Base-by-base conservation (phyloP, 371 early-diverging fungal species). In the Blakeslea trispora region DNA sequence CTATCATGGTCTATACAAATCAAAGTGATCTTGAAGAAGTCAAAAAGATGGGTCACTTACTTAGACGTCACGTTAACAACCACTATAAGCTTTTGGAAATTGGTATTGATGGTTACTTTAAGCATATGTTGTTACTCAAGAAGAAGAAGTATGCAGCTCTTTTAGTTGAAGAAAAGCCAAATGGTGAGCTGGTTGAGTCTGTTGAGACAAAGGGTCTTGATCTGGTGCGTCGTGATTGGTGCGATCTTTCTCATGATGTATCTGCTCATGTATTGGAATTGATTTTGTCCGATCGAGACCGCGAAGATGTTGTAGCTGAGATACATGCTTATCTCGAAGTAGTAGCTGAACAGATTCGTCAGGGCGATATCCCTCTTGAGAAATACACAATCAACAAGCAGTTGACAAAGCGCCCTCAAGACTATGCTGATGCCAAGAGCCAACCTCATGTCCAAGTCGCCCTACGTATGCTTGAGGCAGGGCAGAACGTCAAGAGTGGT, bases 121-220 rank as follows among this genome's bases (percentile, higher is more conserved):
- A 89, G 64, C 92, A 94, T 44, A 85, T 99, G 82, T 73, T 99
- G 24, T 71, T 99, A 50, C 81, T 98, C n/a, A 97, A 96, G 66
- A 99, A 99, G 84, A 99, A 99, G 70, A 99, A 99, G 72, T 99
- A 99, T 74, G 99, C 98, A 19, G 99, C 98, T 0, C 68, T 98
- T 21, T 61, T 81, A 35, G 81, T 95, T 0, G 69, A 69, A 46
- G 82, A 85, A 22, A 81, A 83, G 46, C 71, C 81, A 42, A 81
- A 88, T 50, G 91, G 91, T 40, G 73, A 75, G n/a, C 24, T 79
- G 22, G 67, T 68, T 13, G 85, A 85, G 5, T 64, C 72, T 15
- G 59, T 92, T 13, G 99, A 99, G 74, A 95, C 90, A 10, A 99
- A 99, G 69, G 99, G 99, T 47, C 84, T 99, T 51, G 99, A 99